Evolutionary conservation across 2,329 filamentous ascomycete species (phyloP).

Genomic region (Xylaria sp.): DNA sequence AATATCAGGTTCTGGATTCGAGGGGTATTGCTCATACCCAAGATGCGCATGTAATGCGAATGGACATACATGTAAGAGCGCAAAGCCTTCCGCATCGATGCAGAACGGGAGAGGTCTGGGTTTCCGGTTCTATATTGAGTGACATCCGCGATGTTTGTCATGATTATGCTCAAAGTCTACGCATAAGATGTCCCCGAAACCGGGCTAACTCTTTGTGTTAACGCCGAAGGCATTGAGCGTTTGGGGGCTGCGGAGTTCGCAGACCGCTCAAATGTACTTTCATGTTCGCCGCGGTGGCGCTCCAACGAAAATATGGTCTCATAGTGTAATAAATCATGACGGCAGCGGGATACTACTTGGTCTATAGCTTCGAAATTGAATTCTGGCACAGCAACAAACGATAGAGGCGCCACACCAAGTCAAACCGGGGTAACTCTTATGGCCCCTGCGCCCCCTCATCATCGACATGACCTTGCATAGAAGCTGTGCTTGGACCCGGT

Average conservation of each 20-base stretch:
- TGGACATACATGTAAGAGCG: constrained; percentile 2
- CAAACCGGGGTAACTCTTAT: constrained; percentile 7
- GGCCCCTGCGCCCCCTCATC: constrained; percentile 33
- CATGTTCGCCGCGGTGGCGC: neutral
- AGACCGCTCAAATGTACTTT: neutral
- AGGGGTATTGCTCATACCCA: constrained; percentile 20
- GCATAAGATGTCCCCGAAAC: neutral
- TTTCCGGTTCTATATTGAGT: constrained; percentile 4
- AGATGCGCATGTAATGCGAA: constrained; percentile 12
- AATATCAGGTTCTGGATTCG: constrained; percentile 9
- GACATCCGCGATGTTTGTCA: neutral
- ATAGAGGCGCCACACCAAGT: neutral
- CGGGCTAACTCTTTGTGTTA: neutral
- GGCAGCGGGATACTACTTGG: neutral
- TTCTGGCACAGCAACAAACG: constrained; percentile 1
- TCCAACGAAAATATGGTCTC: neutral
- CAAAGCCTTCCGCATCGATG: neutral
- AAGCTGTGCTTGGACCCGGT: constrained; percentile 45
- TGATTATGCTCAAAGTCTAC: constrained; percentile 13
- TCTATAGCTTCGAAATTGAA: constrained; percentile 1
- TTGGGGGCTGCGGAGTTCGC: neutral
- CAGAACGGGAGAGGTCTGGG: neutral
- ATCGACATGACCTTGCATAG: constrained; percentile 40
- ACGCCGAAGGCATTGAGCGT: neutral
- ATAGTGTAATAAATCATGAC: constrained; percentile 14